Conservation (phyloP, 148 eudicot species). For the Salicornia ramosissima region DNA sequence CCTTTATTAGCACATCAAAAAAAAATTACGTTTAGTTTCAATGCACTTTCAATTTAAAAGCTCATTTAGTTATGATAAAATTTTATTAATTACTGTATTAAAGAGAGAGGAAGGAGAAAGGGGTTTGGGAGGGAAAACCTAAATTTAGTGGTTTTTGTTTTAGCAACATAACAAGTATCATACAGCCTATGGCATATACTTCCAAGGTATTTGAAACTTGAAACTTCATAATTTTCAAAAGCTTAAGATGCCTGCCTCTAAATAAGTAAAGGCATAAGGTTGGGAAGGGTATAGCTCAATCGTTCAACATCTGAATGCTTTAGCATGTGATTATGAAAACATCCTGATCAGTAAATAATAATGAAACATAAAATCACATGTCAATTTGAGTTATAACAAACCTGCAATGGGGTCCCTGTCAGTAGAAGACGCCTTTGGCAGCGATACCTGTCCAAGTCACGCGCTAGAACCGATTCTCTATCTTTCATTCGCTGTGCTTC, state of each 20-base stretch:
- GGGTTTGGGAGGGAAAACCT: too few species aligned
- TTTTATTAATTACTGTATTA: too few species aligned
- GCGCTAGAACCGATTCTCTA: constrained; percentile 95
- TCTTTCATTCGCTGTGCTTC: constrained; percentile 99
- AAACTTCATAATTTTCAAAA: too few species aligned
- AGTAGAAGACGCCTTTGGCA: constrained; percentile 97
- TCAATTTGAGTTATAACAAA: constrained; percentile 22
- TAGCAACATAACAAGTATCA: too few species aligned
- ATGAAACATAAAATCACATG: background rate
- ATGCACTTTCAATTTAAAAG: too few species aligned
- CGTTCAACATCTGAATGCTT: background rate
- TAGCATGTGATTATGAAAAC: background rate
- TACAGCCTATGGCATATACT: too few species aligned
- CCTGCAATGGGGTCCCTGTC: constrained; percentile 98
- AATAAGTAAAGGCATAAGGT: background rate
- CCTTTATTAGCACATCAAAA: too few species aligned
- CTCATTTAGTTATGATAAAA: too few species aligned
- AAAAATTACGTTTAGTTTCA: too few species aligned
- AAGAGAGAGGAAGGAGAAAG: too few species aligned
- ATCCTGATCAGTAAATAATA: background rate
- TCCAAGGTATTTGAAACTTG: background rate
- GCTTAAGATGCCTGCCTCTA: background rate
- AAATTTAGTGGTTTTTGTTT: too few species aligned
- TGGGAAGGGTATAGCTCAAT: background rate
- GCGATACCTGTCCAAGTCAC: constrained; percentile 95